A percentile compares a stretch with the other conserved stretches of the same genome.
These are phyloP conservation scores for Fusarium coffeatum DNA, from an alignment of 2,329 filamentous ascomycete species.

Conservation along the genomic window DNA sequence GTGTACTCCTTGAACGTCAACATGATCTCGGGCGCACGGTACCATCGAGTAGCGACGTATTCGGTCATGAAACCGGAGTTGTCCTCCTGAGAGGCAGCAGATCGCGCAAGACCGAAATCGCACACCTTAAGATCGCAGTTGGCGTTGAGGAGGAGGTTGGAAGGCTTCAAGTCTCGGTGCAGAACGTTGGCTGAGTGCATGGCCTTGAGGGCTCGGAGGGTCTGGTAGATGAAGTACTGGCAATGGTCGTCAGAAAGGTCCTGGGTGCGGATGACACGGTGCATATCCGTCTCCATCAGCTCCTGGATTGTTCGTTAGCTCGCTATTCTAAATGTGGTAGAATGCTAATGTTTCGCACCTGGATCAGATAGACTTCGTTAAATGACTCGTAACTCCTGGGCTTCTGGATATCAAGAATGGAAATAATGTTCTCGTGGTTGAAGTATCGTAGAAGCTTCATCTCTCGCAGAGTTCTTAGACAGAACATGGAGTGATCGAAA, in stretches of 20 bases:
- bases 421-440: conserved; percentile 99
- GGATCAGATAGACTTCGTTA: conserved; percentile 97
- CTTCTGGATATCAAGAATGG: conserved; percentile 98
- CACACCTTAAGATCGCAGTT: conserved; percentile 99
- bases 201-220: conserved; percentile 93
- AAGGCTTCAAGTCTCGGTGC: conserved; percentile 96
- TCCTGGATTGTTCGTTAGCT: conserved; percentile 66
- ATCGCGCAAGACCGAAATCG: conserved; percentile 95
- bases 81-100: conserved; percentile 95
- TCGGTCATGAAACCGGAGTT: conserved; percentile 99
- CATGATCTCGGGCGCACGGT: conserved; percentile 99
- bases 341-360: conserved; percentile 67
- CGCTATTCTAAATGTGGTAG: conserved; percentile 1
- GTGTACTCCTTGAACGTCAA: conserved; percentile 99
- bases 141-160: conserved; percentile 94
- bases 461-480: conserved; percentile 92
- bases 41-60: conserved; percentile 99
- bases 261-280: conserved; percentile 97
- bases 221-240: conserved; percentile 99
- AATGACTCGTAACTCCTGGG: conserved; percentile 95
- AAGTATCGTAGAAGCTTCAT: conserved; percentile 99
- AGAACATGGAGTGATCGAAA: conserved; percentile 99
- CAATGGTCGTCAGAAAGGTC: conserved; percentile 99
- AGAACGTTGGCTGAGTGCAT: conserved; percentile 99
- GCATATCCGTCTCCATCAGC: conserved; percentile 99